Conservation (phyloP, 2,329 filamentous ascomycete genomes). For the Phoma sp. region DNA sequence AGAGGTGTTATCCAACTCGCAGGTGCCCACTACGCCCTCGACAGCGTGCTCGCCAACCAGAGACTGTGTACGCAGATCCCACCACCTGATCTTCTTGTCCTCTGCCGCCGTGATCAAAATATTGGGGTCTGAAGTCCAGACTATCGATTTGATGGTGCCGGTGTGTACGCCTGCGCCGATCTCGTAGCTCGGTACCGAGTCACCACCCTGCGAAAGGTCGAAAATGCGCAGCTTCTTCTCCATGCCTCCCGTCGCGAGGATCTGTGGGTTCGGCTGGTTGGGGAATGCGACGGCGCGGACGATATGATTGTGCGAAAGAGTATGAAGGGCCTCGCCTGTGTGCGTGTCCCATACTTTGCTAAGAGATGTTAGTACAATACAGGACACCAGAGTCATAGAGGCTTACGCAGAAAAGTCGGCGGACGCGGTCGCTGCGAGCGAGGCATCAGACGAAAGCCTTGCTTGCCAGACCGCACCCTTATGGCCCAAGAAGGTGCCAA, state of each 20-base stretch:
- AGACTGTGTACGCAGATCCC: constrained; percentile 79
- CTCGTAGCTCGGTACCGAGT: constrained; percentile 70
- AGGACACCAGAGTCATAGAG: too few relatives aligned
- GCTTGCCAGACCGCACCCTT: constrained; percentile 99
- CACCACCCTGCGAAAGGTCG: constrained; percentile 71
- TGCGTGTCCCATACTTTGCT: constrained; percentile 98
- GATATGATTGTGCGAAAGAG: constrained; percentile 91
- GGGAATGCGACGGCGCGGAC: constrained; percentile 89
- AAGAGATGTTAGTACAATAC: constrained; percentile 27
- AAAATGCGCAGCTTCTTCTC: constrained; percentile 97
- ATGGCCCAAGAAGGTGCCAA: constrained; percentile 96
- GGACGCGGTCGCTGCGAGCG: constrained; percentile 87
- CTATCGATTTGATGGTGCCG: constrained; percentile 92
- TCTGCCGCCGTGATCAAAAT: constrained; percentile 88
- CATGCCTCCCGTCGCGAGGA: constrained; percentile 90
- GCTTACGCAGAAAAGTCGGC: constrained; percentile 93
- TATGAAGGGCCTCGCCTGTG: constrained; percentile 85
- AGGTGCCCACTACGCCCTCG: constrained; percentile 86
- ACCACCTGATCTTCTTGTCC: constrained; percentile 93
- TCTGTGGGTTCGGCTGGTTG: constrained; percentile 73
- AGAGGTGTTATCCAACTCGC: constrained; percentile 73
- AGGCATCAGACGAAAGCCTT: constrained; percentile 84
- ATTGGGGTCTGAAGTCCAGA: constrained; percentile 89
- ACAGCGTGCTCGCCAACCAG: constrained; percentile 79
- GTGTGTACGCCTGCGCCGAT: constrained; percentile 85